Conservation (phyloP, 23 red algal genomes). For the Gracilaria domingensis region DNA sequence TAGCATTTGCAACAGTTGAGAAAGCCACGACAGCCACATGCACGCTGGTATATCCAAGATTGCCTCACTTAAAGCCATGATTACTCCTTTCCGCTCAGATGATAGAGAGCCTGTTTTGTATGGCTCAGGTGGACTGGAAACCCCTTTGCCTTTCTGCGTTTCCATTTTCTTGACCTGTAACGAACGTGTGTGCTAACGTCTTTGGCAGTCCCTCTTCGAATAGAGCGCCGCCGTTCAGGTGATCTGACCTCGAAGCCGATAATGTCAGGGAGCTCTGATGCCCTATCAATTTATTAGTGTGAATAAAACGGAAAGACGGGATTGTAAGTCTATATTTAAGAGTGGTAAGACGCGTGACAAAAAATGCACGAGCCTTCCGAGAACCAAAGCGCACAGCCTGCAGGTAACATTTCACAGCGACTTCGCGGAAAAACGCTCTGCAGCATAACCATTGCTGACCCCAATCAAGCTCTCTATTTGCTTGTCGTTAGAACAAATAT, state of each 20-base stretch:
- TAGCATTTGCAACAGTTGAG: constrained; percentile 88
- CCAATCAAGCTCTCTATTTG: constrained; percentile 2
- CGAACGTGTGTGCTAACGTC: neutral
- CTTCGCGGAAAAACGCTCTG: constrained; percentile 60
- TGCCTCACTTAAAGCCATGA: neutral
- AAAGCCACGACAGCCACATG: constrained; percentile 95
- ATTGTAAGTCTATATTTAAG: constrained; percentile 52
- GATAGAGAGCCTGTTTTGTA: constrained; percentile 9
- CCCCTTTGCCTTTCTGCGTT: constrained; percentile 16
- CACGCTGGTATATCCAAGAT: constrained; percentile 78
- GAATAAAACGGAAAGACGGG: constrained; percentile 7
- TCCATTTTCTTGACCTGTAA: neutral
- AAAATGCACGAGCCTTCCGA: constrained; percentile 65
- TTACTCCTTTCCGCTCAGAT: constrained; percentile 26
- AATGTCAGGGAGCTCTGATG: constrained; percentile 8
- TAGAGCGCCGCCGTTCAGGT: neutral
- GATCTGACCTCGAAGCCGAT: neutral
- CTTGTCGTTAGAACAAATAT: constrained; percentile 7
- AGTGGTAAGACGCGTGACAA: constrained; percentile 77
- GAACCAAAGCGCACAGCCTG: constrained; percentile 93
- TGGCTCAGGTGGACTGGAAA: neutral
- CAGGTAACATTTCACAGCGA: constrained; percentile 93
- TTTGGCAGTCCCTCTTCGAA: neutral
- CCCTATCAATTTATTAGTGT: constrained; percentile 10
- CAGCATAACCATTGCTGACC: constrained; percentile 2